Base-by-base conservation (phyloP, 495 filamentous ascomycete genomes). In the Glarea lozoyensis region DNA sequence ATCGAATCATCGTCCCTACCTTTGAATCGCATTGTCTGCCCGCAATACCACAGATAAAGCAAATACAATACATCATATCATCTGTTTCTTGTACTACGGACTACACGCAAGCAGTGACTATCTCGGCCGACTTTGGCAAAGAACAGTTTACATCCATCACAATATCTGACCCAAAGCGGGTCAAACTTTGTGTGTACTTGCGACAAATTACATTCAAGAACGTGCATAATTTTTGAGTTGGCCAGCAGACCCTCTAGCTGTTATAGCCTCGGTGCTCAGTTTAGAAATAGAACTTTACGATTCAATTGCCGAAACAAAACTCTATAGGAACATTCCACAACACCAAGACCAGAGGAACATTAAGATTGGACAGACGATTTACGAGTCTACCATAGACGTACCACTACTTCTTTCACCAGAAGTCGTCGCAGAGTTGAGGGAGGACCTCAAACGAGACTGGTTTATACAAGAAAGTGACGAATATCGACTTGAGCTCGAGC, bases 81-180 rank as follows among this genome's bases (percentile, higher is more conserved):
- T 41, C 47, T 42, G 37, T 32, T 37, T 38, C 44, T 42, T 43
- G 29, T 43, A 33, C 43, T 43, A 48, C 33, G 38, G 31, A 52
- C 44, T 47, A 46, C 38, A 47, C 38, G 22, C 43, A 46, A 46
- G 27, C 23, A 46, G 29, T 41, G 40, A 46, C 32, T 51, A 46
- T 52, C 39, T 52, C 22, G 43, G 30, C 23, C 49, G 38, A 47
- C 43, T 43, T 47, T 44, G 19, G 49, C 44, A 44, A 48, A 52
- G 30, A 38, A 51, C 20, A 50, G 42, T 43, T 39, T 46, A 29
- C 48, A 46, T 51, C 48, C 43, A 20, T 51, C 40, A 51, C 48
- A 37, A 42, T 42, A 40, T 46, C 48, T 41, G 31, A 34, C 42
- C 42, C 19, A 41, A 49, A 24, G 45, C 37, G 20, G 37, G 27